Evolutionary conservation across 306 rosid species (phyloP), one percentile per base, ranked within the genome.

Genomic region (Lathyrus aphaca): DNA sequence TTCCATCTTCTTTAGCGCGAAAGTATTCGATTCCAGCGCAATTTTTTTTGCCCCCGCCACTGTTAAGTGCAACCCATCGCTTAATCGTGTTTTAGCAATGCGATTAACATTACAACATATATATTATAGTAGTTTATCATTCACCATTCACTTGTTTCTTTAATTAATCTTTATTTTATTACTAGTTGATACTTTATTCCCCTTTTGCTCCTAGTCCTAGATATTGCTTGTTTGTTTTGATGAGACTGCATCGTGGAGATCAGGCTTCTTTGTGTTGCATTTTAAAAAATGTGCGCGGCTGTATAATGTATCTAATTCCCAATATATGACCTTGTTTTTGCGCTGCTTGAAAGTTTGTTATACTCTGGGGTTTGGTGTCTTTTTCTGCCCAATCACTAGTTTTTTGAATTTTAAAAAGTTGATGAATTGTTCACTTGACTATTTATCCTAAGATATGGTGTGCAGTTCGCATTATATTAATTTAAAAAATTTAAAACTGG

Each of bases 281-380:
- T 25, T 16, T 16, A 16, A 38, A n/a, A 40, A 18, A 19, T 15
- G 25, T 8, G 42, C 0, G 35, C 23, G 63, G 29, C 48, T 63
- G 30, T 38, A 30, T 14, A 50, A 39, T 14, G 16, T 50, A 64
- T 18, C 38, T 40, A 39, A 39, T 73, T 38, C 30, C 54, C 37
- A 12, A 29, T 18, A 48, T 15, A 35, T 32, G 48, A 30, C 13
- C 10, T 8, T 5, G 5, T 12, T 60, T 58, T 45, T 72, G 27
- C 43, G 60, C 37, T 44, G 75, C 50, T 58, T 72, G 60, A 13
- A 12, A 30, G 68, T 58, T 58, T 72, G 69, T 18, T 5, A 17
- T 59, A 45, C 23, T 35, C 21, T 5, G 11, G 18, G 27, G n/a
- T 49, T 14, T 37, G 32, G 7, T 61, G 18, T 37, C 10, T 50